phyloP scores from a whole-genome alignment of 1,284 basidiomycete genomes.

The Afroboletus lepidellus region DNA sequence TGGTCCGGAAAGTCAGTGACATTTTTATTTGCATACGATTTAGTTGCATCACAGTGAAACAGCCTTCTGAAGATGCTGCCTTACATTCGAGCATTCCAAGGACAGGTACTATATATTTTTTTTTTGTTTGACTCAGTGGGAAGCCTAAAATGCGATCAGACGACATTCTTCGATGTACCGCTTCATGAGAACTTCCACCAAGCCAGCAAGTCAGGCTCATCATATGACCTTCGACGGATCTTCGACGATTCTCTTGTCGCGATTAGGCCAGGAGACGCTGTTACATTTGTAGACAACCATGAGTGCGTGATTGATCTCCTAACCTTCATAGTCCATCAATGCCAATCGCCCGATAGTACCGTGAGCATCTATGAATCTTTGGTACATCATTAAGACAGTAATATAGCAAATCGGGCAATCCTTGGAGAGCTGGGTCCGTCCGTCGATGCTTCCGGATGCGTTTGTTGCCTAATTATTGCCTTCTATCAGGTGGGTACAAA shows the following conservation, averaged over 20 bases:
- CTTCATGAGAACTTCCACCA: slow-evolving; percentile 69
- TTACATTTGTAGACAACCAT: slow-evolving; percentile 84
- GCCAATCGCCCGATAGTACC: slow-evolving; percentile 41
- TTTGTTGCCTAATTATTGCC: background rate
- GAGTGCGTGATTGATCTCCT: slow-evolving; percentile 49
- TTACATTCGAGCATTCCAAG: slow-evolving; percentile 59
- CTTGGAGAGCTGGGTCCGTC: slow-evolving; percentile 73
- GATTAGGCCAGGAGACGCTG: slow-evolving; percentile 62
- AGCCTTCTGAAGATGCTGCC: slow-evolving; percentile 54
- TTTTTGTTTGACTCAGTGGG: background rate
- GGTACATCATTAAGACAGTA: slow-evolving; percentile 4
- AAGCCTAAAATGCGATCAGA: slow-evolving; percentile 38
- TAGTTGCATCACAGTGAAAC: slow-evolving; percentile 1
- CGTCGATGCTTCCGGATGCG: background rate
- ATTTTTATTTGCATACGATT: background rate
- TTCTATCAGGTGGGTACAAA: slow-evolving; percentile 53
- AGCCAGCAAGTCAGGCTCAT: slow-evolving; percentile 57
- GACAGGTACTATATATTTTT: slow-evolving; percentile 50
- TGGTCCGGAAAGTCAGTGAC: slow-evolving; percentile 64
- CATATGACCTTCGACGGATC: slow-evolving; percentile 66
- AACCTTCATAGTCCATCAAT: background rate
- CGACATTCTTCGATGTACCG: slow-evolving; percentile 78
- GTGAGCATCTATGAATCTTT: slow-evolving; percentile 36
- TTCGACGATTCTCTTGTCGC: slow-evolving; percentile 58
- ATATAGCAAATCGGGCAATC: slow-evolving; percentile 68